phyloP scores from a whole-genome alignment of 148 eudicot species.

The Chenopodium berlandieri region DNA sequence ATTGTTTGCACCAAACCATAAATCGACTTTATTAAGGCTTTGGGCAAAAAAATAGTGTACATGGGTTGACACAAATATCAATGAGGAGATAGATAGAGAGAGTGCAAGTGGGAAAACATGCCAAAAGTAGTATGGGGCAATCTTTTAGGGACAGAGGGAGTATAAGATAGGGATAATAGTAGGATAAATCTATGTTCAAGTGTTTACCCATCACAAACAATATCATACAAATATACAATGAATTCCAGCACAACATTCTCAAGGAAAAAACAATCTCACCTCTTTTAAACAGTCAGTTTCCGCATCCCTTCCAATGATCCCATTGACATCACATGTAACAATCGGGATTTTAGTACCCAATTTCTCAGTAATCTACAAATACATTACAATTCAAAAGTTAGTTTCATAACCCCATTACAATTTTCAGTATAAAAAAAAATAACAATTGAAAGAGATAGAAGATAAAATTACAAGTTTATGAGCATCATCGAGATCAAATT shows the following conservation, averaged over 20 bases:
- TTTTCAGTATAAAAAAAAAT: not conserved
- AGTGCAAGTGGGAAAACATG: too few species aligned
- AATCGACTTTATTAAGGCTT: too few species aligned
- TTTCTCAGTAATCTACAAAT: slow-evolving; percentile 45
- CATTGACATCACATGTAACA: slow-evolving; percentile 49
- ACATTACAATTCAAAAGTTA: not conserved
- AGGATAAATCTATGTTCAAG: not conserved
- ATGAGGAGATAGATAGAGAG: too few species aligned
- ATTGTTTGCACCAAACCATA: too few species aligned
- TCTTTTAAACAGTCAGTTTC: slow-evolving; percentile 51
- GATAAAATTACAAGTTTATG: slow-evolving; percentile 50
- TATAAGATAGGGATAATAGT: too few species aligned
- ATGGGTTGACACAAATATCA: too few species aligned
- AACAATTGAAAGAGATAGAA: not conserved
- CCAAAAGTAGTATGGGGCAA: too few species aligned
- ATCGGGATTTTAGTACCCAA: slow-evolving; percentile 64
- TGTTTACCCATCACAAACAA: not conserved
- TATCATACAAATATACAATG: not conserved
- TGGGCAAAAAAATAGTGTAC: too few species aligned
- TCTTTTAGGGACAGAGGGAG: too few species aligned
- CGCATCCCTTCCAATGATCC: slow-evolving; percentile 73
- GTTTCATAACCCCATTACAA: not conserved
- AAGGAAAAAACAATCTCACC: slow-evolving; percentile 36
- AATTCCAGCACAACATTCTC: not conserved
- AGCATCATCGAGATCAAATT: slow-evolving; percentile 36